Conservation (phyloP, 352 stramenopile genomes). For the Globisporangium polare region DNA sequence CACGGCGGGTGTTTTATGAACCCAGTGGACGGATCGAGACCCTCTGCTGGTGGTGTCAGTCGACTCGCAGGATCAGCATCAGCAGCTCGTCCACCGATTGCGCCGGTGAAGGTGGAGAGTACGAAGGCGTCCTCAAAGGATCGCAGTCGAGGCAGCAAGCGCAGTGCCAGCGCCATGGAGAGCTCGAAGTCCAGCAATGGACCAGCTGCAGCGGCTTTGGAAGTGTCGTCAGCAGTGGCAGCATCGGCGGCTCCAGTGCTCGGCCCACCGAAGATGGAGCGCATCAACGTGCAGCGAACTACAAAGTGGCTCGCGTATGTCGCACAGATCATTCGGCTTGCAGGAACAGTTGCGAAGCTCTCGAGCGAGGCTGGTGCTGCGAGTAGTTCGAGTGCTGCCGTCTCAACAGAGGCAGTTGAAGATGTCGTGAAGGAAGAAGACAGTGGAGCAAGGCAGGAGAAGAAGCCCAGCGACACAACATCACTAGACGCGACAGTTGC, state of each 20-base stretch:
- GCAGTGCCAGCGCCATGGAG: neutral
- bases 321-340: conserved; percentile 61
- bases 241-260: conserved; percentile 24
- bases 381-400: neutral
- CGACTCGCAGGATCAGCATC: neutral
- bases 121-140: conserved; percentile 4
- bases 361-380: neutral
- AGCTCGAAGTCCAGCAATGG: neutral
- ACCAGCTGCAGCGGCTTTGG: neutral
- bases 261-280: conserved; percentile 68
- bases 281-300: conserved; percentile 74
- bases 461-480: neutral
- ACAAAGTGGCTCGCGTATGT: conserved; percentile 67
- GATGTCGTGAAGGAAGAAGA: neutral
- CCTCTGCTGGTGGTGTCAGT: neutral
- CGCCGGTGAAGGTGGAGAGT: neutral
- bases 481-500: too few species aligned
- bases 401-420: neutral
- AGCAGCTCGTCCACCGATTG: neutral
- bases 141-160: conserved; percentile 3
- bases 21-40: conserved; percentile 13
- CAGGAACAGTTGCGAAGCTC: conserved; percentile 20
- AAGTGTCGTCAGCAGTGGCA: conserved; percentile 9
- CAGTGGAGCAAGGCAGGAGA: neutral
- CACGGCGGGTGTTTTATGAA: conserved; percentile 65